Evolutionary conservation across 2,329 filamentous ascomycete species (phyloP).

Genomic region (Emergomyces pasteurianus): DNA sequence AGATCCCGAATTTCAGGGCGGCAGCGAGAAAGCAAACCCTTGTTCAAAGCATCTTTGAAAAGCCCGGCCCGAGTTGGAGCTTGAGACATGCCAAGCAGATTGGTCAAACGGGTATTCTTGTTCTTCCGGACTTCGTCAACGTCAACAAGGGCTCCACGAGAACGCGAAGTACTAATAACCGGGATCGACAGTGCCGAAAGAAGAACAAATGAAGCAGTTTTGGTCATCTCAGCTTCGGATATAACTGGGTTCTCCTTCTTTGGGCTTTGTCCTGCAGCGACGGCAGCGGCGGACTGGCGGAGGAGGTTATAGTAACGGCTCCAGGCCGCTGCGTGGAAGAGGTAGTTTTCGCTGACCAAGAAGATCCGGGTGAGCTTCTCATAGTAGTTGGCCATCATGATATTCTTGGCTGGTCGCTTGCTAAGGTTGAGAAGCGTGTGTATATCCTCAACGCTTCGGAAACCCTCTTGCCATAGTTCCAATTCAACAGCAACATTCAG

Average conservation of each 20-base stretch:
- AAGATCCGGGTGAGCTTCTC: constrained; percentile 98
- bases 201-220: constrained; percentile 89
- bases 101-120: constrained; percentile 95
- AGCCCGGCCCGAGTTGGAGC: constrained; percentile 79
- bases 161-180: constrained; percentile 96
- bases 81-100: constrained; percentile 84
- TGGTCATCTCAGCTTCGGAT: constrained; percentile 80
- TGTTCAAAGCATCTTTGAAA: constrained; percentile 92
- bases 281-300: constrained; percentile 72
- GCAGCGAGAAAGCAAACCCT: constrained; percentile 84
- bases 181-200: constrained; percentile 94
- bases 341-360: constrained; percentile 96
- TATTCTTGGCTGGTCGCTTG: constrained; percentile 95
- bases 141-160: constrained; percentile 88
- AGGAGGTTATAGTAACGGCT: constrained; percentile 95
- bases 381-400: constrained; percentile 99
- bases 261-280: constrained; percentile 73
- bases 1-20: constrained; percentile 91
- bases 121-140: constrained; percentile 96
- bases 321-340: constrained; percentile 97
- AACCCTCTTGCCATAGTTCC: constrained; percentile 98
- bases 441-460: constrained; percentile 97
- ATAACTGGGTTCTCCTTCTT: constrained; percentile 92
- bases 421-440: constrained; percentile 94
- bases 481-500: constrained; percentile 95